phyloP scores from a whole-genome alignment of 768 basidiomycete genomes.

The Lentinula guzmanii region DNA sequence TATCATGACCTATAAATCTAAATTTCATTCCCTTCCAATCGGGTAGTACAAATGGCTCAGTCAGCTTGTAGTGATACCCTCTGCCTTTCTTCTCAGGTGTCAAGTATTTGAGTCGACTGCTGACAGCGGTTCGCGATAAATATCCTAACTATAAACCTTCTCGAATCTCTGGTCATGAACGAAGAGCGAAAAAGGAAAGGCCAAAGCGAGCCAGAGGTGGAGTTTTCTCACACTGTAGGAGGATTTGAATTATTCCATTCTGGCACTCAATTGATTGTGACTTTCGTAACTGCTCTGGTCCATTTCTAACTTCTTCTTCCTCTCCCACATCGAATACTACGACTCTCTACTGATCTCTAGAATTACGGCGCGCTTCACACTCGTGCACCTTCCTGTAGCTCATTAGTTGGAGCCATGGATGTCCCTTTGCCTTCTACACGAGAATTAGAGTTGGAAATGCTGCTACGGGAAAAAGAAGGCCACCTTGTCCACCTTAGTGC shows the following conservation, averaged over 20 bases:
- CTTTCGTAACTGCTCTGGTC: background rate
- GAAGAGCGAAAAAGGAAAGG: background rate
- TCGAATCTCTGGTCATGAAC: too few species aligned
- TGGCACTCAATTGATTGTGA: background rate
- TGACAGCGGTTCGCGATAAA: too few species aligned
- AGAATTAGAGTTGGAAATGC: conserved; percentile 77
- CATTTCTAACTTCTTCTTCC: background rate
- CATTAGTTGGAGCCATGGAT: conserved; percentile 39
- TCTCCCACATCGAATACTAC: background rate
- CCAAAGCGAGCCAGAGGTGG: background rate
- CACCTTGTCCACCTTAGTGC: conserved; percentile 71
- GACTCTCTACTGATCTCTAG: background rate
- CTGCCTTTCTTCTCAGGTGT: too few species aligned
- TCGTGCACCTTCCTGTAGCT: background rate
- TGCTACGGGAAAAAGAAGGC: conserved; percentile 69
- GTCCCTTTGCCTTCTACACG: conserved; percentile 55
- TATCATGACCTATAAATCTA: background rate
- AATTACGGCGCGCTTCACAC: background rate
- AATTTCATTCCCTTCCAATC: too few species aligned
- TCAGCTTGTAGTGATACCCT: background rate
- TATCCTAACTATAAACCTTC: too few species aligned
- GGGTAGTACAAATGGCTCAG: too few species aligned
- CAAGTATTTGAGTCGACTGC: too few species aligned
- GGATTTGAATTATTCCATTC: background rate
- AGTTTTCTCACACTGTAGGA: background rate